These are phyloP conservation scores for Stromatinia cepivora DNA, from an alignment of 2,329 filamentous ascomycete species.

Conservation along the genomic window DNA sequence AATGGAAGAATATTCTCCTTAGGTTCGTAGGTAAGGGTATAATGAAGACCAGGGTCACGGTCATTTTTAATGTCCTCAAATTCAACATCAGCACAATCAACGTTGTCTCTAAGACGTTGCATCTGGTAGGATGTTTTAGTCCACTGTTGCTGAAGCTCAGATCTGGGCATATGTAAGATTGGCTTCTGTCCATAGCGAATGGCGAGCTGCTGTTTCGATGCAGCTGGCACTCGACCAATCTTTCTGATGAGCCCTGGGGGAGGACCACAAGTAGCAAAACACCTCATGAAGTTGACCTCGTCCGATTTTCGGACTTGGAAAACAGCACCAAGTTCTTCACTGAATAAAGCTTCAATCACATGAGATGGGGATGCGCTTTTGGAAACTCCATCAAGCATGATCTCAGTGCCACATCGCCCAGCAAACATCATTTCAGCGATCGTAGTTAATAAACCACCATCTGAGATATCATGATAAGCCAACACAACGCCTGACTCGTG, in stretches of 20 bases:
- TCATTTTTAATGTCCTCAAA: conserved; percentile 73
- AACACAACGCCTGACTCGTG: conserved; percentile 73
- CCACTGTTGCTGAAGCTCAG: conserved; percentile 84
- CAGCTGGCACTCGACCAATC: conserved; percentile 73
- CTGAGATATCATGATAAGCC: conserved; percentile 92
- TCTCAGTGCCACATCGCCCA: conserved; percentile 81
- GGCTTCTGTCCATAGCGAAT: conserved; percentile 70
- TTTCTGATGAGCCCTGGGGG: conserved; percentile 78
- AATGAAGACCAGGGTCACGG: conserved; percentile 78
- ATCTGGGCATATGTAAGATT: conserved; percentile 68
- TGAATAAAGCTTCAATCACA: conserved; percentile 81
- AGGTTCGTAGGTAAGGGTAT: conserved; percentile 78
- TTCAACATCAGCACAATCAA: conserved; percentile 81
- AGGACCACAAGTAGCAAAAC: conserved; percentile 87
- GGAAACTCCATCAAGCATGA: conserved; percentile 75
- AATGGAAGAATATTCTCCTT: conserved; percentile 71
- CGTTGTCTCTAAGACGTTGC: conserved; percentile 88
- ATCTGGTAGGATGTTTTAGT: conserved; percentile 84
- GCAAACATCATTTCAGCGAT: conserved; percentile 98
- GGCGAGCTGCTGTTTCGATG: conserved; percentile 71
- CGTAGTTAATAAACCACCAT: conserved; percentile 88
- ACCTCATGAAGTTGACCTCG: conserved; percentile 81
- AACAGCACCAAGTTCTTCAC: conserved; percentile 91
- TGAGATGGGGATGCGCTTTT: conserved; percentile 59
- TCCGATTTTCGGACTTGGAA: conserved; percentile 90